phyloP scores from a whole-genome alignment of 345 rosid genomes.

The Hibiscus trionum region DNA sequence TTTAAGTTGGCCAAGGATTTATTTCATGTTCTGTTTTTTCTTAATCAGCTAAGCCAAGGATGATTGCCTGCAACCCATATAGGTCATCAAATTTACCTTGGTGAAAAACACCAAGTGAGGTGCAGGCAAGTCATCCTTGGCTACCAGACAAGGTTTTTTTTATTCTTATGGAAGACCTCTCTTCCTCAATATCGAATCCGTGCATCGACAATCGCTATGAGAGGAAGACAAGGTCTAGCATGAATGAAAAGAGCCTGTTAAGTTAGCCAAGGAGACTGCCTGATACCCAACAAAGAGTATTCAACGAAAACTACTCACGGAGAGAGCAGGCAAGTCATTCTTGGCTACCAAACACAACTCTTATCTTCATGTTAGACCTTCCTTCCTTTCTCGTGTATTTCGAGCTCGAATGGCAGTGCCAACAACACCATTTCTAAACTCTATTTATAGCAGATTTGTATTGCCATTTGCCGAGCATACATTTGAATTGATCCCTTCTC shows the following conservation, averaged over 20 bases:
- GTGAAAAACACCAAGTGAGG: no score
- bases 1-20: no score
- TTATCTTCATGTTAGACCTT: constrained; percentile 36
- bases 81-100: no score
- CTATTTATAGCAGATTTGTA: constrained; percentile 8
- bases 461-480: background rate
- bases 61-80: no score
- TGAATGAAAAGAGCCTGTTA: constrained; percentile 14
- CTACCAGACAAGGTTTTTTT: no score
- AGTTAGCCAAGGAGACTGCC: constrained; percentile 21
- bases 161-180: no score
- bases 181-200: no score
- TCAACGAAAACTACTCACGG: background rate
- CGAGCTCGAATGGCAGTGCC: constrained; percentile 3
- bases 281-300: background rate
- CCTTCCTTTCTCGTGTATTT: constrained; percentile 13
- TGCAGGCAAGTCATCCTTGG: no score
- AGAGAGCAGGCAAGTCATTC: constrained; percentile 51
- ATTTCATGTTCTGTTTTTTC: no score
- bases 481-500: background rate
- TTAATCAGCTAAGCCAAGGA: no score
- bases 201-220: no score
- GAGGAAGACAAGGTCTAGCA: constrained; percentile 16
- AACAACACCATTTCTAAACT: background rate
- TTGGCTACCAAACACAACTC: constrained; percentile 41